Base-by-base conservation (phyloP, 2,329 filamentous ascomycete species). In the Dendryphion nanum region DNA sequence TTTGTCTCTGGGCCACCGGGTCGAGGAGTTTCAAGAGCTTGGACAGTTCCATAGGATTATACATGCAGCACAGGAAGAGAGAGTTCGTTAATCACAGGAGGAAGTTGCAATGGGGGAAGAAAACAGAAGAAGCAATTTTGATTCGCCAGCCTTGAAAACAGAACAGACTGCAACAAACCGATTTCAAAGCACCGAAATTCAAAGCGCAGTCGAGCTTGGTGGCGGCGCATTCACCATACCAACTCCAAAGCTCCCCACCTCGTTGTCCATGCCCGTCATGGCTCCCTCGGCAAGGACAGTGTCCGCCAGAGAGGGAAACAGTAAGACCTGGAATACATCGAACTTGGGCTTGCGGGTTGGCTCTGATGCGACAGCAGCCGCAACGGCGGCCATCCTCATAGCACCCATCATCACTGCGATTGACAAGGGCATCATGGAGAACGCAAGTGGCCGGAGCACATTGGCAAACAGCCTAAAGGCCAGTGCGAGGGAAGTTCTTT, bases 341-440 rank as follows among this genome's bases (percentile, higher is more conserved):
- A 83, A 86, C 51, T 66, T 95, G 38, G 77, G 77, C 12, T 64
- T 76, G 48, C 77, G 89, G 36, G 59, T 94, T 10, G 79, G 74
- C 30, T 78, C 81, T 13, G 89, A 95, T 69, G 66, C 78, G 16
- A 64, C 78, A 30, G 83, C 84, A 54, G 89, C 88, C 2, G 76
- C 78, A 2, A 77, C 79, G 31, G 87, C 89, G 8, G 88, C 85
- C 2, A 78, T 77, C 5, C 70, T 93, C 44, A 85, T 95, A 33
- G 88, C 89, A 38, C 89, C 90, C 1, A 62, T 94, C 26, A 91
- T 95, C 47, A 86, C 85, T 24, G 84, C 93, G 49, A 93, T 96
- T 66, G 89, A 95, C 14, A 47, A 83, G 59, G 83, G 79, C 41
- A 88, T 89, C 57, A 89, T 89, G 72, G 85, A 89, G 68, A 89